phyloP scores from a whole-genome alignment of 2,329 filamentous ascomycete species.

The Biscogniauxia sp. region DNA sequence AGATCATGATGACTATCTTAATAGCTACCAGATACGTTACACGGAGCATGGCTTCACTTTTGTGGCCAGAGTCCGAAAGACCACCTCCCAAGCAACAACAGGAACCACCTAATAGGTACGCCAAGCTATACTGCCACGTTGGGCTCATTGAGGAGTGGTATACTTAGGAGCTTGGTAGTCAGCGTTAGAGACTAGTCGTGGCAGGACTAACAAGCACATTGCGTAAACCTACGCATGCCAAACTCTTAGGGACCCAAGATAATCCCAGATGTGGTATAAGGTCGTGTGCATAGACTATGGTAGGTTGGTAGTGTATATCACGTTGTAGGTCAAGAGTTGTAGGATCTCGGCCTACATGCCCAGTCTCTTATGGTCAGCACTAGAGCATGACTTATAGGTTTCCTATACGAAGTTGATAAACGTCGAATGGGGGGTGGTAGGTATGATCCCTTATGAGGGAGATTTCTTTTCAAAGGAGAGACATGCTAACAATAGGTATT shows the following conservation, averaged over 20 bases:
- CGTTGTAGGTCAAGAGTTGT: not conserved
- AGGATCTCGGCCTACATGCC: not conserved
- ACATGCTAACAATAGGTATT: too few species aligned
- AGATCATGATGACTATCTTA: not conserved
- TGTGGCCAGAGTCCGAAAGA: not conserved
- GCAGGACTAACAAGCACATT: not conserved
- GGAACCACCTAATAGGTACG: not conserved
- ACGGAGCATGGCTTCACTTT: not conserved
- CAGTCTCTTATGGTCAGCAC: not conserved
- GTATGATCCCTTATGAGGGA: too few species aligned
- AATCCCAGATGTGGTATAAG: not conserved
- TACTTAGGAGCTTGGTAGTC: not conserved
- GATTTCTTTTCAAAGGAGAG: not conserved
- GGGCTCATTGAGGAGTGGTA: not conserved
- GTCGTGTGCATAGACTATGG: not conserved
- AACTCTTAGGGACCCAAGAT: not conserved
- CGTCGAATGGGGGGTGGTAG: not conserved
- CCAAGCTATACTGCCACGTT: not conserved
- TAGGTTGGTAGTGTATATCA: not conserved
- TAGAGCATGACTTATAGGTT: not conserved
- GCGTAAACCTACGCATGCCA: too few species aligned
- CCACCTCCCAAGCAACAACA: not conserved
- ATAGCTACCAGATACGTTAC: not conserved
- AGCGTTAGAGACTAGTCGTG: not conserved
- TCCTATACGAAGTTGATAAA: not conserved